phyloP scores from a whole-genome alignment of 2,329 filamentous ascomycete genomes.

The Cercospora nicotianae region DNA sequence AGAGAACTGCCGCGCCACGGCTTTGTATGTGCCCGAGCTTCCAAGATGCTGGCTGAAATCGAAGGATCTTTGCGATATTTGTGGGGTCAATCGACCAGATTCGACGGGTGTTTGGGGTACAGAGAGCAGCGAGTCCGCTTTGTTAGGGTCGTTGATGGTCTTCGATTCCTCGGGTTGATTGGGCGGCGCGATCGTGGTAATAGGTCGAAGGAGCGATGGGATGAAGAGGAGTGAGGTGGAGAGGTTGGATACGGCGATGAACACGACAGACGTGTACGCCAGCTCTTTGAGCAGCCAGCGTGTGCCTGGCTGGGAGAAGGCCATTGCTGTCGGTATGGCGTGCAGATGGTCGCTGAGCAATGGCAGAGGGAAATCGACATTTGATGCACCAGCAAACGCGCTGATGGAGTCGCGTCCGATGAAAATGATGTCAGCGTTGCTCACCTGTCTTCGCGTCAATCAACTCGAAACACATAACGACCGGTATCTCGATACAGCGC shows the following conservation, averaged over 20 bases:
- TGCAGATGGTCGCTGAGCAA: background rate
- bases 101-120: slow-evolving; percentile 21
- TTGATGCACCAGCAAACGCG: background rate
- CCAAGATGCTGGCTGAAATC: slow-evolving; percentile 23
- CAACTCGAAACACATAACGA: background rate
- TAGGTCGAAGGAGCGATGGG: slow-evolving; percentile 26
- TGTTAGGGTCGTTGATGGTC: background rate
- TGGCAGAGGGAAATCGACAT: background rate
- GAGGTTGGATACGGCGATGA: slow-evolving; percentile 2
- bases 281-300: background rate
- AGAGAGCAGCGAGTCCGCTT: slow-evolving; percentile 15
- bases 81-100: slow-evolving; percentile 25
- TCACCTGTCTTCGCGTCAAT: background rate
- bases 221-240: slow-evolving; percentile 25
- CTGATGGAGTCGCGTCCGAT: background rate
- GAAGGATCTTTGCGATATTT: slow-evolving; percentile 22
- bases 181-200: slow-evolving; percentile 10
- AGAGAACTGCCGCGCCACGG: slow-evolving; percentile 33
- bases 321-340: background rate
- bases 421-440: slow-evolving; percentile 2
- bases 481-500: background rate
- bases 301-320: background rate
- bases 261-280: slow-evolving; percentile 6
- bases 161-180: background rate
- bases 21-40: slow-evolving; percentile 29